Evolutionary conservation across 306 rosid species (phyloP).

Genomic region (Quercus glauca): DNA sequence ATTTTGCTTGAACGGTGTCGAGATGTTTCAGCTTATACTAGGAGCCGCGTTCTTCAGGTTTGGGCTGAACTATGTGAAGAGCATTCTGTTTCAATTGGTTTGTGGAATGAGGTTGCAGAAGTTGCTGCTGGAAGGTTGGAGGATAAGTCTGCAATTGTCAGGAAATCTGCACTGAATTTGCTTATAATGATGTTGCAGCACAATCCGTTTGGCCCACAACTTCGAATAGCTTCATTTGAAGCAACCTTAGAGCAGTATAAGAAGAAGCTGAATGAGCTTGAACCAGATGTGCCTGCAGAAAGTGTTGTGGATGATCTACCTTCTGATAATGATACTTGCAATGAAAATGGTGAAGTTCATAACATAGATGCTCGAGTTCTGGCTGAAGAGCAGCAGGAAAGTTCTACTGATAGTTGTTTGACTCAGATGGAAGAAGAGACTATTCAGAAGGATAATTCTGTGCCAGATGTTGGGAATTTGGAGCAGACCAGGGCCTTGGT

Average conservation of each 20-base stretch:
- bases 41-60: conserved; percentile 95
- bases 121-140: conserved; percentile 96
- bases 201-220: conserved; percentile 96
- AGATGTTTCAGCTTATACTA: conserved; percentile 94
- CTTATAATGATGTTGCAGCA: conserved; percentile 94
- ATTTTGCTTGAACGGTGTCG: conserved; percentile 95
- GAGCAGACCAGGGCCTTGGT: conserved; percentile 97
- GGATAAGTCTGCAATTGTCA: conserved; percentile 93
- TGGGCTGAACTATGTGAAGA: conserved; percentile 96
- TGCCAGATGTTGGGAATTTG: conserved; percentile 88
- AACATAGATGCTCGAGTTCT: conserved; percentile 33
- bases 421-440: conserved; percentile 45
- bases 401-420: conserved; percentile 68
- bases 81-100: conserved; percentile 87
- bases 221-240: conserved; percentile 79
- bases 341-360: conserved; percentile 61
- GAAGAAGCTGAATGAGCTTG: conserved; percentile 75
- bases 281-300: conserved; percentile 52
- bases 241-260: conserved; percentile 83
- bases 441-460: conserved; percentile 51
- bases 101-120: conserved; percentile 90
- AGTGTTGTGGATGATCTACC: conserved; percentile 32
- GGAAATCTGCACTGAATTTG: conserved; percentile 80
- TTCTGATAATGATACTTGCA: conserved; percentile 38
- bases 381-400: conserved; percentile 54